Base-by-base conservation (phyloP, 352 stramenopile genomes). In the Globisporangium heterothallicum region DNA sequence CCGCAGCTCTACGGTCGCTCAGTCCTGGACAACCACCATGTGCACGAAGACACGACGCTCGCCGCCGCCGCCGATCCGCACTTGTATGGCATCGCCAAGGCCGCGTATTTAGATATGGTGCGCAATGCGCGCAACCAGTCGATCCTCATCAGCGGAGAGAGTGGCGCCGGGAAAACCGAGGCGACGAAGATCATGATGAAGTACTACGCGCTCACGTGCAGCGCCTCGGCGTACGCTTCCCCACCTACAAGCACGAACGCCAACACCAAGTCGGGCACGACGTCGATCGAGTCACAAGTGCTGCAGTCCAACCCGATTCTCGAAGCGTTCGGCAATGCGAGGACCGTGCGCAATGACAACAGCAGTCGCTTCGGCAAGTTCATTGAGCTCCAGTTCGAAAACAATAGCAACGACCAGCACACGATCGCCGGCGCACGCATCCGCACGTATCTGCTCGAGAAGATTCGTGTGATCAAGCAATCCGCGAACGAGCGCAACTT, bases 391-490 rank as follows among this genome's bases (percentile, higher is more conserved):
- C 72, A 87, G 41, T 91, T 95, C 59, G 59, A 68, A 34, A 27
- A 66, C 42, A 43, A 41, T 19, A 43, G 21, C 21, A 34, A 58
- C 16, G 18, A 6, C 5, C 38, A 67, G 21, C 59, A 70, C 48
- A 57, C 60, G 10, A 67, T 84, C 38, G 70, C 85, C 14, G 88
- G 89, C 18, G 88, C 86, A 19, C 72, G 70, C 8, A 93, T 97
- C 49, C 79, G 82, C 58, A 96, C 83, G 26, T 98, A 98, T 51
- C 63, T 98, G 26, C 74, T 98, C 29, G 95, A 98, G 64, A 98
- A 98, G 66, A 92, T 95, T 34, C 79, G 88, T 52, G 72, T 97
- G 46, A 85, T 94, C 49, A 81, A 78, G 45, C 88, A 94, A 57
- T 72, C 73, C 2, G 42, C 57, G 1, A 57, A 84, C 42, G 85